These are phyloP conservation scores for Pichia kudriavzevii DNA, from an alignment of 1,139 yeast species.

Conservation along the genomic window DNA sequence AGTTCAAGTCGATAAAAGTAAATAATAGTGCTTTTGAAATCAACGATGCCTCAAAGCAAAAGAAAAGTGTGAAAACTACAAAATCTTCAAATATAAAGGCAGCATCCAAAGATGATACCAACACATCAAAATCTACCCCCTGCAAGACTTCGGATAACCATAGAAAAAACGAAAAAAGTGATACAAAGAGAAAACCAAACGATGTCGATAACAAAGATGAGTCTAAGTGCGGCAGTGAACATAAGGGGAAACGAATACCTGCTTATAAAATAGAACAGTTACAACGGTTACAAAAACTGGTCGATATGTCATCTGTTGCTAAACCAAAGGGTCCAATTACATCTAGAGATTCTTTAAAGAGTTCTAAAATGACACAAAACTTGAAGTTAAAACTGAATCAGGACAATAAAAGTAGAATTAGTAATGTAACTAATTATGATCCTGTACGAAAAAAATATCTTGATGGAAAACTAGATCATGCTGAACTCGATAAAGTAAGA, in stretches of 20 bases:
- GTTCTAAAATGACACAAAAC: neutral
- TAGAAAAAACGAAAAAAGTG: too few species aligned
- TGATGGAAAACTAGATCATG: neutral
- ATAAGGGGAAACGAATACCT: conserved; percentile 11
- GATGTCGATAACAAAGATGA: neutral
- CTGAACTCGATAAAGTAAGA: conserved; percentile 2
- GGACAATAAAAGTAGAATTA: conserved; percentile 12
- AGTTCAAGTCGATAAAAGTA: too few species aligned
- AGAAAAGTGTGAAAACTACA: too few species aligned
- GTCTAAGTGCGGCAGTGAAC: neutral
- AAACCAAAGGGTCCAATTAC: conserved; percentile 16
- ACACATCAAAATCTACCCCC: too few species aligned
- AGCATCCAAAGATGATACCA: too few species aligned
- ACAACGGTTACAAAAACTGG: conserved; percentile 11
- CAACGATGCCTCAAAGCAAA: too few species aligned
- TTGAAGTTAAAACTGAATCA: conserved; percentile 5
- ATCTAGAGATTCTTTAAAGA: neutral
- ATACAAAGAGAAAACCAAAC: neutral
- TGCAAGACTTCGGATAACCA: too few species aligned
- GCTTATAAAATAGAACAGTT: conserved; percentile 16
- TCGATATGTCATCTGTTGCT: conserved; percentile 16
- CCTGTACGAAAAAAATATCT: conserved; percentile 12
- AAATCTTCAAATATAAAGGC: too few species aligned
- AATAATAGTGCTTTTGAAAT: too few species aligned
- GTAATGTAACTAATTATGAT: conserved; percentile 15